A percentile compares a stretch with the other conserved stretches of the same genome.
Conservation (phyloP, 768 basidiomycete species). For the Kwoniella europaea region DNA sequence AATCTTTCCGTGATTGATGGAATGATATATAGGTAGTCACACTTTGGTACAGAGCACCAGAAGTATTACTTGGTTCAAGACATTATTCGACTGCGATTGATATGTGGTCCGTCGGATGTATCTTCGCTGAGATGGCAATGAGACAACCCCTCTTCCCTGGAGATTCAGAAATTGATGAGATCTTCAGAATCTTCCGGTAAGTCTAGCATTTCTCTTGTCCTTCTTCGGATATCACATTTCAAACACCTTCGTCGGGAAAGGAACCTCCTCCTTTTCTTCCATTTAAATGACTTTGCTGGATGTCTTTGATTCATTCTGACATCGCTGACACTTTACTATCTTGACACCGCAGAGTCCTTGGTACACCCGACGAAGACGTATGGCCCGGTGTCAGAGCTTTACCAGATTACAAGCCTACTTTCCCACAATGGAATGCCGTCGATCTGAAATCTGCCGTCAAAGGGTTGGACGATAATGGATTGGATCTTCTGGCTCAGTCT, state of each 20-base stretch:
- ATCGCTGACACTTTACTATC: neutral
- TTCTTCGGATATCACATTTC: neutral
- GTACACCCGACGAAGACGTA: slow-evolving; percentile 84
- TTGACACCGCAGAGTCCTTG: slow-evolving; percentile 70
- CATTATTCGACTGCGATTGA: slow-evolving; percentile 98
- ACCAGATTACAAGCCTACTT: slow-evolving; percentile 94
- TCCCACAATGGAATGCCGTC: slow-evolving; percentile 89
- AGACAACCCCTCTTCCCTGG: slow-evolving; percentile 91
- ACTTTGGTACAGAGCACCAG: slow-evolving; percentile 97
- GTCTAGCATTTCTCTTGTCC: slow-evolving; percentile 41
- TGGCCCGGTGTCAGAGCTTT: slow-evolving; percentile 90
- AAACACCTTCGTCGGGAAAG: no score
- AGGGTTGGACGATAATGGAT: slow-evolving; percentile 74
- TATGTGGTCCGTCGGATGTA: slow-evolving; percentile 99
- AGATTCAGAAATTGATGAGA: slow-evolving; percentile 99
- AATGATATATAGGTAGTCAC: slow-evolving; percentile 79
- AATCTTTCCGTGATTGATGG: no score
- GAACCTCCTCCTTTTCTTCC: no score
- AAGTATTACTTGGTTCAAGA: slow-evolving; percentile 91
- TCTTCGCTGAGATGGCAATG: slow-evolving; percentile 99
- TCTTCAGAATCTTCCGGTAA: slow-evolving; percentile 98
- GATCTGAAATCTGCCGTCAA: slow-evolving; percentile 72
- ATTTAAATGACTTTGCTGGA: no score
- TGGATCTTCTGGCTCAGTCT: slow-evolving; percentile 77
- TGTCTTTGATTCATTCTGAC: neutral